Evolutionary conservation across 352 stramenopile species (phyloP).

Genomic region (Pythium coloratum): DNA sequence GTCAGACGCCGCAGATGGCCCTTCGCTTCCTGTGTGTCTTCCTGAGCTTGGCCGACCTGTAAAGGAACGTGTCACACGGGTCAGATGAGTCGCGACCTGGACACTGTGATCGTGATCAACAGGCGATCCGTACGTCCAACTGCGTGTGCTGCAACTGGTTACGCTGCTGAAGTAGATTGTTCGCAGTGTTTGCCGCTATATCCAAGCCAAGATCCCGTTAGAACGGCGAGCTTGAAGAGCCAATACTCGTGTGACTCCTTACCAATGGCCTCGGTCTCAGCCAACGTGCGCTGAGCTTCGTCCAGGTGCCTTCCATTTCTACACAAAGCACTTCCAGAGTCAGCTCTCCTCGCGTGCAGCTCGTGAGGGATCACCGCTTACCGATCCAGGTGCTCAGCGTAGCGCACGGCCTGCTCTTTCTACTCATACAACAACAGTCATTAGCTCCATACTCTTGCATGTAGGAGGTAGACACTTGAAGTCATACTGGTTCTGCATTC

Average conservation of each 20-base stretch:
- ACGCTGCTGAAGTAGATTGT: constrained; percentile 69
- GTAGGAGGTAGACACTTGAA: neutral
- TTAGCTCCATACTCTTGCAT: neutral
- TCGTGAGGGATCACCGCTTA: neutral
- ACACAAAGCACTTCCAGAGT: neutral
- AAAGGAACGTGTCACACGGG: neutral
- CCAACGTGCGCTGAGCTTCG: constrained; percentile 69
- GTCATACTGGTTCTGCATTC: constrained; percentile 1
- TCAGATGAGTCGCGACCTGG: neutral
- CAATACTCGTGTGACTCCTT: neutral
- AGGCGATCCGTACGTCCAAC: constrained; percentile 42
- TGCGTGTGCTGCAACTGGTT: constrained; percentile 67
- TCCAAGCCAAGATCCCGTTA: neutral
- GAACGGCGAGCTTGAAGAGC: too few species aligned
- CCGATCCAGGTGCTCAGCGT: constrained; percentile 23
- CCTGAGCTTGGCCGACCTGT: constrained; percentile 60
- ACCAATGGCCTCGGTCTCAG: constrained; percentile 74
- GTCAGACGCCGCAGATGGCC: constrained; percentile 53
- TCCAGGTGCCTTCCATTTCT: constrained; percentile 73
- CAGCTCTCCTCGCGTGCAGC: neutral
- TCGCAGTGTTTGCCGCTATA: constrained; percentile 60
- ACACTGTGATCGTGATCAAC: neutral
- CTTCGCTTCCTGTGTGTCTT: constrained; percentile 64
- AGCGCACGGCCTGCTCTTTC: constrained; percentile 24
- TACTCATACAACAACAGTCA: neutral